Evolutionary conservation across 139 green algal genomes (phyloP), one percentile per base, ranked within the genome.

Genomic region (Chlorella vulgaris): DNA sequence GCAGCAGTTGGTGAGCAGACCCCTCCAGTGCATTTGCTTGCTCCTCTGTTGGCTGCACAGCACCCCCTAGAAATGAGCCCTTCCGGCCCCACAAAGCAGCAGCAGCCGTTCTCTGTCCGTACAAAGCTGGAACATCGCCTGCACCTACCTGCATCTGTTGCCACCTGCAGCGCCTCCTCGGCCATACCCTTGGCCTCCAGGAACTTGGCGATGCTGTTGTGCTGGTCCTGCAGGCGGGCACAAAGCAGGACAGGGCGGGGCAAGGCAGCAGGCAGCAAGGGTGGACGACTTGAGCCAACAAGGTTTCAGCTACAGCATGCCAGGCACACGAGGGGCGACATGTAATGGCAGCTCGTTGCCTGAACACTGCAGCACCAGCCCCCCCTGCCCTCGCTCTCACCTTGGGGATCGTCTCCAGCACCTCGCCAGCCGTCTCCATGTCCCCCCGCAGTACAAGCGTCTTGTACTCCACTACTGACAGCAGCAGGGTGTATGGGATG

Each of bases 401-500:
- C 76, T 81, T 53, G 62, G 80, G 80, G 24, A 84, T 67, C 40
- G 69, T 91, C 84, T 95, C 78, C 71, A 97, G 88, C 24, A 94
- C 60, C 26, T 86, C 82, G 18, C 85, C 84, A 21, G 93, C 93
- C 7, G 87, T 90, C 62, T 94, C 91, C 80, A 94, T 75, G 81
- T 97, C 93, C 7, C 88, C 93, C 13, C 93, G 90, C 67, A 97
- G 78, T 10, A 97, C 86, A 8, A 96, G 87, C 7, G 93, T 97
- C 85, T 97, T 99, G 93, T 97, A 99, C 91, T 99, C 96, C 69
- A 99, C 95, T 68, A 99, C 85, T 24, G 86, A 90, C 66, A 99
- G 89, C 81, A 98, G 90, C 89, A 99, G 91, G 42, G 93, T 97
- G 92, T 98, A 99, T 58, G 80, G 84, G 58, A 94, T 15, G 18